These are phyloP conservation scores for Dryas alaskensis DNA, from an alignment of 306 rosid genomes.

Conservation along the genomic window DNA sequence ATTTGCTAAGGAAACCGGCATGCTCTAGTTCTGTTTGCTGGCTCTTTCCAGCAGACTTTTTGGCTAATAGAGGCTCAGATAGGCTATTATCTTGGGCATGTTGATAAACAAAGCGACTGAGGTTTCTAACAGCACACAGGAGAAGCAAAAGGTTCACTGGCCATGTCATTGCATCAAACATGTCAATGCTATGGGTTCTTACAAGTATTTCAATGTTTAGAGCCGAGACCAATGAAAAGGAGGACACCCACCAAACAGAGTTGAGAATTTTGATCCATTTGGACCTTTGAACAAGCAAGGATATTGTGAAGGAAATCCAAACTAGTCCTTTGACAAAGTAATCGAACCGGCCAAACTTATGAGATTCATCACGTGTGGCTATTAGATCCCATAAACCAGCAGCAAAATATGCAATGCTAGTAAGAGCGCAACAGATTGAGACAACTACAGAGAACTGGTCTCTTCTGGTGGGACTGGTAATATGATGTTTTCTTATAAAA, in stretches of 20 bases:
- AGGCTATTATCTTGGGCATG: constrained; percentile 19
- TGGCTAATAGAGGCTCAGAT: constrained; percentile 49
- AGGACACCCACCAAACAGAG: constrained; percentile 59
- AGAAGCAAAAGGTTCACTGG: constrained; percentile 41
- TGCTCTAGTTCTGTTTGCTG: constrained; percentile 25
- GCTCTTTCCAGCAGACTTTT: constrained; percentile 23
- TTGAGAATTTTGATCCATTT: constrained; percentile 38
- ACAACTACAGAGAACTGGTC: constrained; percentile 29
- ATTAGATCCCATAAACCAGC: constrained; percentile 40
- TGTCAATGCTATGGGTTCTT: constrained; percentile 26
- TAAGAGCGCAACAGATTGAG: constrained; percentile 43
- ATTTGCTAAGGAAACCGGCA: constrained; percentile 41
- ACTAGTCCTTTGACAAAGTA: constrained; percentile 40
- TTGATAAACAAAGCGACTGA: constrained; percentile 21
- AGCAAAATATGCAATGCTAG: constrained; percentile 39
- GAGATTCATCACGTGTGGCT: constrained; percentile 17
- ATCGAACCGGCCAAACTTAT: constrained; percentile 28
- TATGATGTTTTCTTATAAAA: constrained; percentile 24
- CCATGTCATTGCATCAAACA: constrained; percentile 40
- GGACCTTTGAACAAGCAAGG: constrained; percentile 47
- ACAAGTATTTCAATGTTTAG: constrained; percentile 41
- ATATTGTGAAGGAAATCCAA: constrained; percentile 50
- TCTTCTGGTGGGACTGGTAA: constrained; percentile 22
- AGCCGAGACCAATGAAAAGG: constrained; percentile 40
- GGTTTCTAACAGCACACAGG: constrained; percentile 44